A percentile compares a stretch with the other conserved stretches of the same genome.
Conservation (phyloP, 2,329 filamentous ascomycete genomes). For the Penicillium sp. region DNA sequence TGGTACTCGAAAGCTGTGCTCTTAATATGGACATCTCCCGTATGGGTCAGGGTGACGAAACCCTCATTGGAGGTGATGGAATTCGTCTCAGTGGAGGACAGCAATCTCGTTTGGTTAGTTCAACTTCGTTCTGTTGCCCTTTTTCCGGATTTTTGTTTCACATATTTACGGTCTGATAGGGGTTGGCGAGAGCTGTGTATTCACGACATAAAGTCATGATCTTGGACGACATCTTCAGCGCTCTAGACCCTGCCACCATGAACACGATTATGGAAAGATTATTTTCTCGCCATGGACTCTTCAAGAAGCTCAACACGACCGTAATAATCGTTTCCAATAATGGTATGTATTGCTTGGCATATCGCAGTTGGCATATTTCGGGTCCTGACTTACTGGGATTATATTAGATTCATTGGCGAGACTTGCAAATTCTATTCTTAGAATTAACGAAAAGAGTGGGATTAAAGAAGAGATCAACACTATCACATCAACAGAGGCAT, state of each 20-base stretch:
- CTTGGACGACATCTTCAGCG: slow-evolving; percentile 12
- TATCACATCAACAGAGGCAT: too few species aligned
- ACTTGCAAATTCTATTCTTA: neutral
- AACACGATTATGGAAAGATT: neutral
- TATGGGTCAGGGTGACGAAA: slow-evolving; percentile 40
- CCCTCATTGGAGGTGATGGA: slow-evolving; percentile 51
- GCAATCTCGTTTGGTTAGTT: slow-evolving; percentile 32
- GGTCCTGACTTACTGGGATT: too few species aligned
- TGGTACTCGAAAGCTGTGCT: slow-evolving; percentile 23
- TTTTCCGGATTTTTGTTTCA: neutral
- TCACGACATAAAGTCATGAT: slow-evolving; percentile 24
- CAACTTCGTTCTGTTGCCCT: neutral
- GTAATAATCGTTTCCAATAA: neutral
- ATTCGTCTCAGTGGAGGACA: slow-evolving; percentile 53
- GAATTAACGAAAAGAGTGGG: neutral
- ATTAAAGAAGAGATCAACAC: neutral
- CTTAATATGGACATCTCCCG: slow-evolving; percentile 37
- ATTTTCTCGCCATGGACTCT: slow-evolving; percentile 1
- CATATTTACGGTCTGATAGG: too few species aligned
- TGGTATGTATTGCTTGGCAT: neutral
- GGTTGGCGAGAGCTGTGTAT: slow-evolving; percentile 48
- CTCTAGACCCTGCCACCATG: slow-evolving; percentile 7
- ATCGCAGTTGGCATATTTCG: too few species aligned
- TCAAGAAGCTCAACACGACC: neutral
- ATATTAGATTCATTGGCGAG: neutral